A percentile compares a stretch with the other conserved stretches of the same genome.
These are phyloP conservation scores for Alternaria sp. DNA, from an alignment of 2,329 filamentous ascomycete species.

Conservation along the genomic window DNA sequence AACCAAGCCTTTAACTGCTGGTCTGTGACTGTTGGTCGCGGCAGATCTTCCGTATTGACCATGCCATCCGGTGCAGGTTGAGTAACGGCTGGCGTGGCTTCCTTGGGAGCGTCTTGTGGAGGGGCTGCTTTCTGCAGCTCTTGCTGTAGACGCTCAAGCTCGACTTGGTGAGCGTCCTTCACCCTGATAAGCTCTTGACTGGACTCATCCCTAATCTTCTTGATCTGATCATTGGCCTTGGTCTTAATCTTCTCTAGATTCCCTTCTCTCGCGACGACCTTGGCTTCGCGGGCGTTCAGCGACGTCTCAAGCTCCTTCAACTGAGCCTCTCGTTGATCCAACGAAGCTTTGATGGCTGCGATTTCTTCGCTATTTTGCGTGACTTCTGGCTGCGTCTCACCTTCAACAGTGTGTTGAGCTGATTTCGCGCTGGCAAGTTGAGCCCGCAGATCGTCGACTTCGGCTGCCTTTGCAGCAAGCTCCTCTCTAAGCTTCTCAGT, in stretches of 20 bases:
- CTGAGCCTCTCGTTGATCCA: constrained; percentile 39
- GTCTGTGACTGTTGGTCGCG: constrained; percentile 21
- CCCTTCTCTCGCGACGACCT: constrained; percentile 34
- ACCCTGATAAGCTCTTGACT: constrained; percentile 53
- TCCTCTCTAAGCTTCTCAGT: constrained; percentile 44
- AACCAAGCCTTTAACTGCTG: constrained; percentile 21
- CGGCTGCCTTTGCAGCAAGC: constrained; percentile 55
- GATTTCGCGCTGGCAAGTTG: constrained; percentile 40
- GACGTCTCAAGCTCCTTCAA: constrained; percentile 55
- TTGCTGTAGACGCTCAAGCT: constrained; percentile 44
- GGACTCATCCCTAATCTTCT: constrained; percentile 53
- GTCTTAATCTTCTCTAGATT: constrained; percentile 49
- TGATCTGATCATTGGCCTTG: constrained; percentile 72
- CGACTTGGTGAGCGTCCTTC: constrained; percentile 51
- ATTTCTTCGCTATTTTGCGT: constrained; percentile 61
- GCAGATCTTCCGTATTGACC: constrained; percentile 37
- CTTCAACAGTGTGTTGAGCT: neutral
- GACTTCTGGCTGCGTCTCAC: constrained; percentile 43
- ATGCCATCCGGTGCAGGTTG: constrained; percentile 15
- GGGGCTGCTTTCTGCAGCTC: constrained; percentile 7
- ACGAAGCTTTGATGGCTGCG: constrained; percentile 45
- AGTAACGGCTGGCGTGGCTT: constrained; percentile 3
- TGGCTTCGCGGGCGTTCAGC: constrained; percentile 47
- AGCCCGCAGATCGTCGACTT: constrained; percentile 56
- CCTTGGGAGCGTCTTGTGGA: constrained; percentile 16